A percentile compares a stretch with the other conserved stretches of the same genome.
Conservation (phyloP, 2,329 filamentous ascomycete genomes). For the Hortaea sp. region DNA sequence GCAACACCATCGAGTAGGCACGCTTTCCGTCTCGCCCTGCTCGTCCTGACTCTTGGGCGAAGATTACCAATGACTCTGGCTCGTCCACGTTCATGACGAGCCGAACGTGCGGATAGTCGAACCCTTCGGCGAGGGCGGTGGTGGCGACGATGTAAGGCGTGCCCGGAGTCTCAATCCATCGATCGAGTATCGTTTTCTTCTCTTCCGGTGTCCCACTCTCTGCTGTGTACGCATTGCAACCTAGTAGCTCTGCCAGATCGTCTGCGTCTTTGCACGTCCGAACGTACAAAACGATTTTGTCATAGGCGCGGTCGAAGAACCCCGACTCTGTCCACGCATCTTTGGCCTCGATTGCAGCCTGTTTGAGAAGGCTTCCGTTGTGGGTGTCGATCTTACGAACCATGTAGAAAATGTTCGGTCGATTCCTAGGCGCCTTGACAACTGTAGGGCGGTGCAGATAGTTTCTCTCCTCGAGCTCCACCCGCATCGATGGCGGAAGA, state of each 20-base stretch:
- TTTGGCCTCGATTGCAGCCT: neutral
- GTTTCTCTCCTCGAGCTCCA: neutral
- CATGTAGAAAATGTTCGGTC: neutral
- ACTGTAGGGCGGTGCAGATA: neutral
- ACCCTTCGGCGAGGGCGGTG: neutral
- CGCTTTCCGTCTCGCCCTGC: too few relatives aligned
- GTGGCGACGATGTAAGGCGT: neutral
- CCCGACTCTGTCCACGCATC: neutral
- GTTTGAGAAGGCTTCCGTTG: neutral
- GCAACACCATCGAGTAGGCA: too few relatives aligned
- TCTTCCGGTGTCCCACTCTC: neutral
- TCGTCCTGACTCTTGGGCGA: neutral
- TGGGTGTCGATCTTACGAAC: neutral
- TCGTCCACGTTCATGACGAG: neutral
- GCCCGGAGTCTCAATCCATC: neutral
- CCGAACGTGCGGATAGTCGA: neutral
- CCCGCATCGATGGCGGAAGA: neutral
- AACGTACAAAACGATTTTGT: neutral
- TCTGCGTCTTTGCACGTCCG: neutral
- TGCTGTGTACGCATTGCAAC: neutral
- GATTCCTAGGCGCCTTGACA: neutral
- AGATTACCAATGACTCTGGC: neutral
- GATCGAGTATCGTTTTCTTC: neutral
- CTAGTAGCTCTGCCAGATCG: neutral
- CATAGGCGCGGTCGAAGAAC: neutral